Evolutionary conservation across 768 basidiomycete species (phyloP).

Genomic region (Lenzites betulinus): DNA sequence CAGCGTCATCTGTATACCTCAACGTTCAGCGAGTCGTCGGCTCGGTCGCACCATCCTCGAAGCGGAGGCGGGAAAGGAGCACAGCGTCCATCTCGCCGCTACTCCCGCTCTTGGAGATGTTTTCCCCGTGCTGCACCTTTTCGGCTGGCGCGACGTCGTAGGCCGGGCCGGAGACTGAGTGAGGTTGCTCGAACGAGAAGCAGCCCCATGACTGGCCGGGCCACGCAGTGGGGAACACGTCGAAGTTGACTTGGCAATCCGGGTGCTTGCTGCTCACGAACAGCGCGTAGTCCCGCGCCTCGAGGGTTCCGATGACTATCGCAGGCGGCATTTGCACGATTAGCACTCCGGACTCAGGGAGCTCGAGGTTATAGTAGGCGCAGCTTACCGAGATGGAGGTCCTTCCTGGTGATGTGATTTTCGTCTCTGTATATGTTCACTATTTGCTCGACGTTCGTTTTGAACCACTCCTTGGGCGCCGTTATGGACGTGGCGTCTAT

Average conservation of each 20-base stretch:
- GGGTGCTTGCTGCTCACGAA: constrained; percentile 75
- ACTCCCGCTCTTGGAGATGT: constrained; percentile 49
- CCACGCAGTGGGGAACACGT: constrained; percentile 55
- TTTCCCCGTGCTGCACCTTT: constrained; percentile 37
- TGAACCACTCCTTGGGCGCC: constrained; percentile 27
- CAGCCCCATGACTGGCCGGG: constrained; percentile 71
- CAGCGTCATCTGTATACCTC: too few relatives aligned
- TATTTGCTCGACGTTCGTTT: too few relatives aligned
- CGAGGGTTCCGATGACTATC: constrained; percentile 67
- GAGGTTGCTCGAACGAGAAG: constrained; percentile 56
- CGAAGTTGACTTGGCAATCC: constrained; percentile 67
- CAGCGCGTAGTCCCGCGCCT: constrained; percentile 69
- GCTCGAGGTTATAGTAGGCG: not conserved
- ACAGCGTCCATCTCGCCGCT: constrained; percentile 51
- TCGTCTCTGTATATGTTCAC: constrained; percentile 33
- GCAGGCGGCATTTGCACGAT: too few relatives aligned
- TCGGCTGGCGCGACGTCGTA: too few relatives aligned
- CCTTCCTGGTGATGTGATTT: constrained; percentile 38
- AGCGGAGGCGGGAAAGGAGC: constrained; percentile 62
- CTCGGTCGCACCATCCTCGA: constrained; percentile 59
- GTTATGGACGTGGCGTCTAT: constrained; percentile 62
- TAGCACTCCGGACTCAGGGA: too few relatives aligned
- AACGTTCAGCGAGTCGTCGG: constrained; percentile 49
- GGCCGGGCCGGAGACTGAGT: constrained; percentile 42
- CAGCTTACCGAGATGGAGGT: constrained; percentile 37